Base-by-base conservation (phyloP, 2,329 filamentous ascomycete genomes). In the Cytospora schulzeri region DNA sequence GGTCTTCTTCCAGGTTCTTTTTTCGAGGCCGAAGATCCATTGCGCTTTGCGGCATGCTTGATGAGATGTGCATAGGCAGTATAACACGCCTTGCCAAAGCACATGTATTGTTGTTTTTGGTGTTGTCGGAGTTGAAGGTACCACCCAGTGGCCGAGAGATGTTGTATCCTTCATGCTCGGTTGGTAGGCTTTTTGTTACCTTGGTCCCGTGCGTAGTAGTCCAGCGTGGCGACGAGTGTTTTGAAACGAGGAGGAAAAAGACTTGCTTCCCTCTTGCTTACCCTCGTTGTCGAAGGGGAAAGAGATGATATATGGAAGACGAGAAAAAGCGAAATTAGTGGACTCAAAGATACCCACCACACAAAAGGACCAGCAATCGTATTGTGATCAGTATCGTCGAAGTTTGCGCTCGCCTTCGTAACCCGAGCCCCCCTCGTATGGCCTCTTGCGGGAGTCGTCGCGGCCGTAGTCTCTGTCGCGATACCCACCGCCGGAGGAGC, bases 351-450 rank as follows among this genome's bases (percentile, higher is more conserved):
- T 80, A 82, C 81, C 81, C 80, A 83, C 80, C 78, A 73, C 75
- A 76, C n/a, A n/a, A n/a, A n/a, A n/a, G 76, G 74, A 77, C 73
- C 68, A 66, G 53, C 55, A 64, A 51, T 67, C 71, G 74, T 76
- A 74, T 75, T 74, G 73, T 79, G 24, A 65, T 67, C 80, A 88
- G 78, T 89, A 89, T 68, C 87, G 85, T 68, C 87, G 85, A 67
- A 88, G 74, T 76, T 89, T 89, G 65, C 85, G 78, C 57, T 87
- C 85, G 76, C 97, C 93, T 73, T 97, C 92, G 78, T 93, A 89
- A 69, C 86, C 85, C 26, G 66, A 66, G 74, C 88, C 88, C 73
- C 90, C 90, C 60, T 96, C 93, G 77, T 91, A 92, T 60, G 88
- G 83, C 74, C 89, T 86, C 82, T 91, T 85, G 74, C 86, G 77